These are phyloP conservation scores for Candida ovalis DNA, from an alignment of 805 yeast genomes.

Conservation along the genomic window DNA sequence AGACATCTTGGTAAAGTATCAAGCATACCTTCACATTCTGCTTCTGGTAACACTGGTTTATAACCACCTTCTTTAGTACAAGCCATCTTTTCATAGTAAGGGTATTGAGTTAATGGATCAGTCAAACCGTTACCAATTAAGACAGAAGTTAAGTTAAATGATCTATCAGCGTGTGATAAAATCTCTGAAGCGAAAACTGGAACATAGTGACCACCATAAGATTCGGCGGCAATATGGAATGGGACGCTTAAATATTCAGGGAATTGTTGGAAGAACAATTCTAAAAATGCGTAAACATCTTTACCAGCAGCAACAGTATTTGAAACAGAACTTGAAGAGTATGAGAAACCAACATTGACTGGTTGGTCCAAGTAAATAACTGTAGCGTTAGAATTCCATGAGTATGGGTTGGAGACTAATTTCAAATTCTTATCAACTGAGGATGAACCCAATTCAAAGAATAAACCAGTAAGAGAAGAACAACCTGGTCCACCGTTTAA, in stretches of 20 bases:
- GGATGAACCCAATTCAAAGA: slow-evolving; percentile 91
- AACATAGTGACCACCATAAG: slow-evolving; percentile 81
- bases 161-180: slow-evolving; percentile 47
- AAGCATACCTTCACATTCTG: slow-evolving; percentile 63
- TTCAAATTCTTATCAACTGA: slow-evolving; percentile 59
- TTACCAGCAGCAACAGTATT: slow-evolving; percentile 79
- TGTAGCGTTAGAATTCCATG: slow-evolving; percentile 91
- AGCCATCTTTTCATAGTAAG: slow-evolving; percentile 87
- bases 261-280: slow-evolving; percentile 77
- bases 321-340: slow-evolving; percentile 59
- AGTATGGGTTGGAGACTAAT: slow-evolving; percentile 74
- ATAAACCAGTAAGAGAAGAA: slow-evolving; percentile 83
- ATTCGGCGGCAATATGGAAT: slow-evolving; percentile 82
- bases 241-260: slow-evolving; percentile 58
- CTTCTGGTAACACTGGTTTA: slow-evolving; percentile 66
- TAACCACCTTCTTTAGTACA: slow-evolving; percentile 82
- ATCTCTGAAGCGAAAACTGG: slow-evolving; percentile 64
- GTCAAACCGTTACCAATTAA: slow-evolving; percentile 93
- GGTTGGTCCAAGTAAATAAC: slow-evolving; percentile 94
- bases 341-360: slow-evolving; percentile 86
- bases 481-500: slow-evolving; percentile 97
- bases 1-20: slow-evolving; percentile 62
- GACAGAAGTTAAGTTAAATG: slow-evolving; percentile 69
- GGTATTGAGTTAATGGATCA: slow-evolving; percentile 75
- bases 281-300: slow-evolving; percentile 82